Base-by-base conservation (phyloP, 495 filamentous ascomycete genomes). In the Podospora pseudopauciseta region DNA sequence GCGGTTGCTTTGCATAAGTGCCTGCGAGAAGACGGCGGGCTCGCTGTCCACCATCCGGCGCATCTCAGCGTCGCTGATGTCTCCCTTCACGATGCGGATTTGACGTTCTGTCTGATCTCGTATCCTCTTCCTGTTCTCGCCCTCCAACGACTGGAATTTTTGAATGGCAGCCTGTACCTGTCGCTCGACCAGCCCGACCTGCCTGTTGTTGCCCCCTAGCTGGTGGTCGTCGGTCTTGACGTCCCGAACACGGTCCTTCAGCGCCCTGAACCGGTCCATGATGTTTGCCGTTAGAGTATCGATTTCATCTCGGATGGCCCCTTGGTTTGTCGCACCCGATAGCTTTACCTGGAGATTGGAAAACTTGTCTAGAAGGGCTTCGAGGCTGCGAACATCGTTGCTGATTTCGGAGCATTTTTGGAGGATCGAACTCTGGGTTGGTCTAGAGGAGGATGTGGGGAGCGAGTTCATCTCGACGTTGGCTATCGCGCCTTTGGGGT, bases 81-180 rank as follows among this genome's bases (percentile, higher is more conserved):
- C 89, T 19, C 94, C 93, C 71, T 87, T 86, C 69, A 95, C 93
- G 75, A 97, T 97, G 67, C 91, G 86, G 78, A 94, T 95, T 72
- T 97, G 93, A 63, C 95, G 87, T 68, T 88, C 91, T 78, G 93
- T 89, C 77, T 95, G 92, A 55, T 90, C 90, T 68, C 88, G 83
- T n/a, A 92, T 83, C 70, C 89, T 87, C 77, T 90, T 88, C 71
- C 89, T 86, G 83, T 91, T 97, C 39, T 88, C 84, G 1, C 83
- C 83, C 77, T 97, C 94, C 56, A 90, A 79, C 67, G 83, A 83
- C 78, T 93, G 92, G 82, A 94, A 97, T 60, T 87, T 82, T 65
- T 91, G 86, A 77, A 96, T 91, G 60, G 91, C 89, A 68, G 82
- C 81, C 79, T 92, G 90, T 65, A 97, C 81, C 66, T 90, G 86